Conservation (phyloP, 2,329 filamentous ascomycete genomes). For the Colletotrichum sp. region DNA sequence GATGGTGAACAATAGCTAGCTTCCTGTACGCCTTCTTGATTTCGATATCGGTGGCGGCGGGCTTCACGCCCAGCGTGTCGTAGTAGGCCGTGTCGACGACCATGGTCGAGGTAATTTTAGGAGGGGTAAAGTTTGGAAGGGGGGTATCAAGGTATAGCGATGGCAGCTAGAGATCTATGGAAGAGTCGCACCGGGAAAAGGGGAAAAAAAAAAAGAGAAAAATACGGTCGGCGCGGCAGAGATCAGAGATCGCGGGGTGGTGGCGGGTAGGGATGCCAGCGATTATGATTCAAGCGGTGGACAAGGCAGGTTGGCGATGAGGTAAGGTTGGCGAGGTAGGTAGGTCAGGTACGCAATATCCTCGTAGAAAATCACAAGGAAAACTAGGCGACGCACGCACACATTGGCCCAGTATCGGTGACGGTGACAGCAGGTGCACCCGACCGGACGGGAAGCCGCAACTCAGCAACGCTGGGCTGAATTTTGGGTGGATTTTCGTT, state of each 20-base stretch:
- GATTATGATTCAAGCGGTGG: neutral
- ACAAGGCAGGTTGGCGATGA: neutral
- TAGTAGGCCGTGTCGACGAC: conserved; percentile 90
- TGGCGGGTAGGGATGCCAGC: neutral
- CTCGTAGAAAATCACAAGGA: neutral
- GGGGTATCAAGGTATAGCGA: neutral
- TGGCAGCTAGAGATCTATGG: neutral
- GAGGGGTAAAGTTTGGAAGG: neutral
- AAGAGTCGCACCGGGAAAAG: neutral
- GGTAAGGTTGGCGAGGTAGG: neutral
- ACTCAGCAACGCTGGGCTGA: neutral
- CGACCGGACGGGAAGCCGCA: neutral
- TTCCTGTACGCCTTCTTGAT: conserved; percentile 98
- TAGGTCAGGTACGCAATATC: neutral
- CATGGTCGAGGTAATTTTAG: conserved; percentile 57
- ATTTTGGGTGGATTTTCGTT: conserved; percentile 19
- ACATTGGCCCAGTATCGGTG: neutral
- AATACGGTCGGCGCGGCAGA: neutral
- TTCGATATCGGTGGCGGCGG: conserved; percentile 86
- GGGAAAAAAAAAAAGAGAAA: neutral
- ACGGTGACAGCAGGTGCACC: neutral
- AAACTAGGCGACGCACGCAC: neutral
- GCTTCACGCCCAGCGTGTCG: conserved; percentile 83
- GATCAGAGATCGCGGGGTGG: neutral
- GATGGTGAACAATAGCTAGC: conserved; percentile 91